These are phyloP conservation scores for Cercospora janseana DNA, from an alignment of 2,329 filamentous ascomycete species.

Conservation along the genomic window DNA sequence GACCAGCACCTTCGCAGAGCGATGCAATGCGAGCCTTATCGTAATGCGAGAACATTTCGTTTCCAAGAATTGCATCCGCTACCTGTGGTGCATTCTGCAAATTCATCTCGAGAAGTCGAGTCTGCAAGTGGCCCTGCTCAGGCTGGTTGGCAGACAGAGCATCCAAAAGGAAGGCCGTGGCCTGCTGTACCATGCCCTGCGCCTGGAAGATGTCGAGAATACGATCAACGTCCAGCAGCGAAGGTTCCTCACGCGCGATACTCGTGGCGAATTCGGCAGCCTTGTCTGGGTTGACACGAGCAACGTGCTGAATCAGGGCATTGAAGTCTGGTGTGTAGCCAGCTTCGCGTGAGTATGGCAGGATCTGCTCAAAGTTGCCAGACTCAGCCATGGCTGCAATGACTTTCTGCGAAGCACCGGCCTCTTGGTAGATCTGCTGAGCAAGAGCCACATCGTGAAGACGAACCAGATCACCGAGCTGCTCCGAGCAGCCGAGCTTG, in stretches of 20 bases:
- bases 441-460: constrained; percentile 86
- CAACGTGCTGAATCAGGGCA: constrained; percentile 86
- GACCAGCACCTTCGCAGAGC: constrained; percentile 88
- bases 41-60: constrained; percentile 98
- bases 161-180: constrained; percentile 95
- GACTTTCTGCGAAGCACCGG: constrained; percentile 88
- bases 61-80: constrained; percentile 93
- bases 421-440: constrained; percentile 83
- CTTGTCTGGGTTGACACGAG: constrained; percentile 68
- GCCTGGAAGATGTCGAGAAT: constrained; percentile 98
- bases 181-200: constrained; percentile 95
- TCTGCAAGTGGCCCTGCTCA: constrained; percentile 91
- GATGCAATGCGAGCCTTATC: constrained; percentile 85
- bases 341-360: constrained; percentile 80
- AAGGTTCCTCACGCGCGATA: constrained; percentile 83
- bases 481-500: constrained; percentile 94
- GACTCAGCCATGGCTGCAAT: constrained; percentile 93
- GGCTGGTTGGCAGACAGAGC: constrained; percentile 92
- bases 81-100: constrained; percentile 94
- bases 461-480: constrained; percentile 90
- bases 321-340: constrained; percentile 97
- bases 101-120: constrained; percentile 96
- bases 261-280: constrained; percentile 91
- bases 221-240: constrained; percentile 86
- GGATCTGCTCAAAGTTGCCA: constrained; percentile 93